Evolutionary conservation across 2,329 filamentous ascomycete species (phyloP).

Genomic region (Fusarium sp.): DNA sequence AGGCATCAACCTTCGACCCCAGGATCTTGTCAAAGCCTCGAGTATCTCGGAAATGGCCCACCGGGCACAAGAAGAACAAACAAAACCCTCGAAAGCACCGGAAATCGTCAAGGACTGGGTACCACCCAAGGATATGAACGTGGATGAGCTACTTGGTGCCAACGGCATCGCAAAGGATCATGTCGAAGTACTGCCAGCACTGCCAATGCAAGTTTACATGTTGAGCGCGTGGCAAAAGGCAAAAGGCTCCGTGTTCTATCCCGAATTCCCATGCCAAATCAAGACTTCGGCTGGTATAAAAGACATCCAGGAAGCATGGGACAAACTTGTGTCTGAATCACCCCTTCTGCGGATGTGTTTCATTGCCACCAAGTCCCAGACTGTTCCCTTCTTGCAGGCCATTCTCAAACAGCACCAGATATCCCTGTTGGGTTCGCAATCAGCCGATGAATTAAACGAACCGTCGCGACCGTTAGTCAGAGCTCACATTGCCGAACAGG

Average conservation of each 20-base stretch:
- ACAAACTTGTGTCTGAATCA: constrained; percentile 65
- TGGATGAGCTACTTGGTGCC: constrained; percentile 55
- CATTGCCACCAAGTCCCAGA: constrained; percentile 62
- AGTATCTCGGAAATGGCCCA: constrained; percentile 76
- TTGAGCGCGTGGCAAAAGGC: constrained; percentile 81
- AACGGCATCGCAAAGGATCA: constrained; percentile 60
- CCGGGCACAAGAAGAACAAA: constrained; percentile 15
- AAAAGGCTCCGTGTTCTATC: constrained; percentile 77
- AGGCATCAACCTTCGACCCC: constrained; percentile 75
- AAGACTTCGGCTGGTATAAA: constrained; percentile 55
- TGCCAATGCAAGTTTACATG: constrained; percentile 86
- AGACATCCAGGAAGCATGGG: constrained; percentile 73
- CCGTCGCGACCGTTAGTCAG: constrained; percentile 33
- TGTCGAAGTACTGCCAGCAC: constrained; percentile 77
- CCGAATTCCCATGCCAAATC: constrained; percentile 76
- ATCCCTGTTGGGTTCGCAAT: background rate
- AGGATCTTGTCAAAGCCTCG: constrained; percentile 77
- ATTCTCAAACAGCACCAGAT: constrained; percentile 57
- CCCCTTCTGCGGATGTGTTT: constrained; percentile 81
- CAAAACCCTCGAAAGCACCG: background rate
- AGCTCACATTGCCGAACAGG: constrained; percentile 19
- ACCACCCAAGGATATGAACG: constrained; percentile 57
- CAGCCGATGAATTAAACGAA: background rate
- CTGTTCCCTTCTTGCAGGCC: constrained; percentile 74
- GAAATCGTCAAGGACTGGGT: constrained; percentile 46